Evolutionary conservation across 2,329 filamentous ascomycete genomes (phyloP), one percentile per base, ranked within the genome.

Genomic region (Penicillium italicum): DNA sequence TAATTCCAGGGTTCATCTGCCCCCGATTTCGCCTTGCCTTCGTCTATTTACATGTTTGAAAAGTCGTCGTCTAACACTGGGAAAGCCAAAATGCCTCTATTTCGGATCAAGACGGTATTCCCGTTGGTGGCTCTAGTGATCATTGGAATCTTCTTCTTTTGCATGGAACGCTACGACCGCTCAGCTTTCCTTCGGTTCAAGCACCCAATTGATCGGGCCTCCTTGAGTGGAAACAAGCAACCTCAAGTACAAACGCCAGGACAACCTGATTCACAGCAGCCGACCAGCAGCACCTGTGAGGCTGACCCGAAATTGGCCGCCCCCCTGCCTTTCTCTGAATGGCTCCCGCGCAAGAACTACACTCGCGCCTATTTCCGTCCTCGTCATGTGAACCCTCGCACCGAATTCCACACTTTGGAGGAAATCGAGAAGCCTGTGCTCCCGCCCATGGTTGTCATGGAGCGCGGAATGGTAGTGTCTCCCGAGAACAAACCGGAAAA

Each of bases 281-380:
- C 65, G 38, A 26, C 55, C 55, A 9, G 47, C 60, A 64, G 62
- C 43, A 59, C 69, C 43, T 76, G 74, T 56, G 71, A 72, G 33
- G 64, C 68, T 18, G 70, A 75, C 41, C 68, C 70, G 11, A 66
- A 66, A 44, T 55, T 69, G 30, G 62, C 68, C 44, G 69, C 72
- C 26, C 71, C 72, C 12, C 54, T 76, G 33, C 66, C 72, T 8
- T 72, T 76, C 63, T 62, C 65, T 42, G 74, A 76, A 64, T 76
- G 74, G 74, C 69, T 76, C 37, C 64, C 66, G 18, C 73, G 72
- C 66, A 76, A 76, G 69, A 76, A 76, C 63, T 76, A 74, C 59
- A 76, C 73, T 31, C 74, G 74, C 47, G 66, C 69, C 57, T 76
- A 76, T 61, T 68, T 76, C 62, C 74, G 73, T 42, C 72, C 74